A percentile compares a stretch with the other conserved stretches of the same genome.
Conservation (phyloP, 306 rosid species). For the Quercus agrifolia region DNA sequence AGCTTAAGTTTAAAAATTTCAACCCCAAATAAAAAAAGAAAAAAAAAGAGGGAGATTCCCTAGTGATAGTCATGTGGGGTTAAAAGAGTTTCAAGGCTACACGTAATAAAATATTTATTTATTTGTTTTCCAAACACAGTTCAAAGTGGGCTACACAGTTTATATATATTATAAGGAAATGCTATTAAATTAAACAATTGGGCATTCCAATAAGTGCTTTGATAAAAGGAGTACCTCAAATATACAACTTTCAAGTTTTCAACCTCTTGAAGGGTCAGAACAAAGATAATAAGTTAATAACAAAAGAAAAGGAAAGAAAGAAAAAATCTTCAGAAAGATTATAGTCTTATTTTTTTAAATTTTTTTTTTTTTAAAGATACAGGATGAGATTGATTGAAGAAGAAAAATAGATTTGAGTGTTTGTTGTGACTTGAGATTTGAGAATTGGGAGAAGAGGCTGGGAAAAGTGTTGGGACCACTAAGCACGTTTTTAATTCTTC, state of each 20-base stretch:
- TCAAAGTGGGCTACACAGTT: conserved; percentile 38
- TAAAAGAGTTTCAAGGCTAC: conserved; percentile 33
- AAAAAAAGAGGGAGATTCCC: conserved; percentile 44
- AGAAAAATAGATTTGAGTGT: not conserved
- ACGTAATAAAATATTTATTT: not conserved
- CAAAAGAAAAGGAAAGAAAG: no score
- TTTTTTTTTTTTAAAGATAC: no score
- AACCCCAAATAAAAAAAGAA: not conserved
- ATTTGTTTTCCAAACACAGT: conserved; percentile 15
- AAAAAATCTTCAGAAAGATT: not conserved
- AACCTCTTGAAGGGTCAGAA: conserved; percentile 18
- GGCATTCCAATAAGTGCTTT: conserved; percentile 33
- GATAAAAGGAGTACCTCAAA: conserved; percentile 13
- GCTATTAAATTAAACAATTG: conserved; percentile 14
- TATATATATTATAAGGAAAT: conserved; percentile 19
- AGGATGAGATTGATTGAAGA: not conserved
- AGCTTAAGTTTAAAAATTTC: no score
- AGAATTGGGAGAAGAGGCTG: not conserved
- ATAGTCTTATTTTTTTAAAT: not conserved
- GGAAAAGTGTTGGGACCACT: conserved; percentile 31
- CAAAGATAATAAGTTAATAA: not conserved
- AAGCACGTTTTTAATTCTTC: not conserved
- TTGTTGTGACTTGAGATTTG: conserved; percentile 8
- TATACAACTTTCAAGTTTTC: not conserved
- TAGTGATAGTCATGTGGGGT: conserved; percentile 48